A percentile compares a stretch with the other conserved stretches of the same genome.
phyloP scores from a whole-genome alignment of 305 asterid species.

The Solanum hybrid region DNA sequence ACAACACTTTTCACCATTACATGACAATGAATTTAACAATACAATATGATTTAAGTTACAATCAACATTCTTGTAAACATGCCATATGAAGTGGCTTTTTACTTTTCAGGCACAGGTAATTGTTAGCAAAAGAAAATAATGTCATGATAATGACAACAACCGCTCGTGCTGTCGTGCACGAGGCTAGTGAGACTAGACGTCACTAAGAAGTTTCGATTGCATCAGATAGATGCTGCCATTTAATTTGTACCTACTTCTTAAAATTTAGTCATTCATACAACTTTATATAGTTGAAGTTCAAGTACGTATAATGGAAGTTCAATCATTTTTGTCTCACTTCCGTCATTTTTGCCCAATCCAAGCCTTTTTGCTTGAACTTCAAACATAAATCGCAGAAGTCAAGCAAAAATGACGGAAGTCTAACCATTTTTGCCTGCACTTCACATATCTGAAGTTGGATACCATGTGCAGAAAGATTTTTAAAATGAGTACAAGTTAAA shows the following conservation, averaged over 20 bases:
- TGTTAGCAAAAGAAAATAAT: not conserved
- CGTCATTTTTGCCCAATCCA: not conserved
- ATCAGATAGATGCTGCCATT: not conserved
- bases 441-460: not conserved
- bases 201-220: not conserved
- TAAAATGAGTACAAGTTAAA: not conserved
- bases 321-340: not conserved
- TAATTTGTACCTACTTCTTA: not conserved
- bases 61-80: not conserved
- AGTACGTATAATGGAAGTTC: not conserved
- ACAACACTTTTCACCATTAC: not conserved
- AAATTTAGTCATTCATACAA: not conserved
- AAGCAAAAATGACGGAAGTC: not conserved
- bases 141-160: not conserved
- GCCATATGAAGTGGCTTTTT: not conserved
- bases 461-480: not conserved
- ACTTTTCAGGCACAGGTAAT: not conserved
- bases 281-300: not conserved
- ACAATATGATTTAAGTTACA: not conserved
- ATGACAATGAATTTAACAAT: not conserved
- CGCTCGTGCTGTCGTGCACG: not conserved
- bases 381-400: not conserved
- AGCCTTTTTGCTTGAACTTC: not conserved
- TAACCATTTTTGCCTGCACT: not conserved
- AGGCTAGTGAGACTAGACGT: not conserved